Percentiles rank a stretch among this genome's conserved stretches.
Evolutionary conservation across 2,329 filamentous ascomycete species (phyloP).

Genomic region (Zarea fungicola): DNA sequence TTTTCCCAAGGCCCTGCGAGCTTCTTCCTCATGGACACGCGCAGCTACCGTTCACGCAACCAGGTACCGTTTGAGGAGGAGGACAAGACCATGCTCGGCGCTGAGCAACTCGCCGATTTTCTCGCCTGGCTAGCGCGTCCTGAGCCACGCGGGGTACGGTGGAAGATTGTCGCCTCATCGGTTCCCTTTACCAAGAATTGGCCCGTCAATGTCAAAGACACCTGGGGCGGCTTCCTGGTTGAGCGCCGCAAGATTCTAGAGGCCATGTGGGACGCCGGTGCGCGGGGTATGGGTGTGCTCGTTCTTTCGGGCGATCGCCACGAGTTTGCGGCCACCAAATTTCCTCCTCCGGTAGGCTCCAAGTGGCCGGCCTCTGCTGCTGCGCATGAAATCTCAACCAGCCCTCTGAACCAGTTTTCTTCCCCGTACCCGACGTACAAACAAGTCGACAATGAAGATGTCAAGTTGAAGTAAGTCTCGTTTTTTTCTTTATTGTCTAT

Average conservation of each 20-base stretch:
- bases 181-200: constrained; percentile 98
- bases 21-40: constrained; percentile 93
- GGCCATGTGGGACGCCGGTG: constrained; percentile 86
- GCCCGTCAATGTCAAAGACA: constrained; percentile 81
- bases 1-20: constrained; percentile 87
- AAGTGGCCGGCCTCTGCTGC: constrained; percentile 59
- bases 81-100: constrained; percentile 83
- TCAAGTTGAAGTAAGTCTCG: constrained; percentile 69
- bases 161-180: constrained; percentile 88
- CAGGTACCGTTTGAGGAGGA: constrained; percentile 52
- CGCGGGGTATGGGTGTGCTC: constrained; percentile 69
- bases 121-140: constrained; percentile 69
- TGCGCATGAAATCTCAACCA: constrained; percentile 88
- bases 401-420: constrained; percentile 91
- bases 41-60: constrained; percentile 74
- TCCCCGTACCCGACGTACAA: constrained; percentile 77
- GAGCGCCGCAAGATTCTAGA: constrained; percentile 78
- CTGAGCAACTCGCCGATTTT: constrained; percentile 72
- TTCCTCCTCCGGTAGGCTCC: constrained; percentile 56
- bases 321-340: constrained; percentile 87
- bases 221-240: constrained; percentile 85
- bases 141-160: constrained; percentile 72
- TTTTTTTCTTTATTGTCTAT: no score
- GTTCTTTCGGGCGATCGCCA: constrained; percentile 91
- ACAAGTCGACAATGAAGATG: constrained; percentile 75